Evolutionary conservation across 169 alveolate species (phyloP).

Genomic region (Cryptosporidium viatorum): DNA sequence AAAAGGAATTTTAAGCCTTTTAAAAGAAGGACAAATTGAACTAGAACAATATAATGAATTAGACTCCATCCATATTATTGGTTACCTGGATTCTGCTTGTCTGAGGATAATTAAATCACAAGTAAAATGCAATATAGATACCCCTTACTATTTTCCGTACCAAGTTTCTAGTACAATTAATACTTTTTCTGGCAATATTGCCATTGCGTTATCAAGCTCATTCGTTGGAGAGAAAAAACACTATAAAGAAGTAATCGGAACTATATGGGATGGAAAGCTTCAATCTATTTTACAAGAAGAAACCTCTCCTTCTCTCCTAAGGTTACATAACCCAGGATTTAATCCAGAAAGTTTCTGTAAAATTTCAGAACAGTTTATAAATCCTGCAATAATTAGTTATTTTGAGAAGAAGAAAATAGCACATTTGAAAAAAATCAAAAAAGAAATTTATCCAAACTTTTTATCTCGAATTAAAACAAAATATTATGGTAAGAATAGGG

Average conservation of each 20-base stretch:
- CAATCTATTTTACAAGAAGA: constrained; percentile 14
- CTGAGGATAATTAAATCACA: constrained; percentile 39
- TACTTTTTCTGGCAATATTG: constrained; percentile 59
- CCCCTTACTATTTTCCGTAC: constrained; percentile 30
- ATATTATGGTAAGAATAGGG: neutral
- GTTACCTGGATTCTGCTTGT: constrained; percentile 30
- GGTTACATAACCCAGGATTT: constrained; percentile 40
- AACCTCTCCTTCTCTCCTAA: constrained; percentile 20
- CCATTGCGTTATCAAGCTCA: constrained; percentile 16
- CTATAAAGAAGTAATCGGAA: constrained; percentile 47
- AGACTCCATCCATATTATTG: neutral
- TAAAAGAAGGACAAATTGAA: neutral
- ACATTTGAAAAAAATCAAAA: neutral
- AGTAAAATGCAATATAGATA: constrained; percentile 10
- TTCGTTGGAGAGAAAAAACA: constrained; percentile 9
- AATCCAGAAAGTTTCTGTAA: constrained; percentile 55
- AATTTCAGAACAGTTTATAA: constrained; percentile 11
- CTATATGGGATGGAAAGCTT: constrained; percentile 68
- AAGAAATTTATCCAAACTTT: neutral
- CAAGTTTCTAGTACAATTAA: neutral
- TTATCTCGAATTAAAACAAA: neutral
- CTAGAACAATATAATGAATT: neutral
- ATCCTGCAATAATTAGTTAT: constrained; percentile 58
- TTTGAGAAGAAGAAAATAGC: constrained; percentile 1
- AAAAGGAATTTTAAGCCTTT: constrained; percentile 39